A percentile compares a stretch with the other conserved stretches of the same genome.
Conservation (phyloP, 768 basidiomycete genomes). For the Calocera viscosa region DNA sequence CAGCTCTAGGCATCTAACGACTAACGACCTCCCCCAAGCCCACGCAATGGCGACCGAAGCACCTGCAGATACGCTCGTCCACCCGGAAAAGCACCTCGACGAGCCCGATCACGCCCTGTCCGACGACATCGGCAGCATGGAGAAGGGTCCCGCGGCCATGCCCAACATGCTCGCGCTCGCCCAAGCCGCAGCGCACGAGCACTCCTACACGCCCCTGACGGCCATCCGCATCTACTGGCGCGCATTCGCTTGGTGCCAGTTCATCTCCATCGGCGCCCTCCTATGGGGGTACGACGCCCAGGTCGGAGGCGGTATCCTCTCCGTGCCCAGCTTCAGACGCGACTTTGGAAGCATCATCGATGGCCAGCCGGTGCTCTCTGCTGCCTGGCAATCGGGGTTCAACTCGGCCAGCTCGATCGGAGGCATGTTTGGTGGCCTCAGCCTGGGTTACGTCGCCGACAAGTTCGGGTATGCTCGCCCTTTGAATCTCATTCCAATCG, state of each 20-base stretch:
- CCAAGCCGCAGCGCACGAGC: conserved; percentile 11
- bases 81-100: neutral
- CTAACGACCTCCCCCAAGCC: neutral
- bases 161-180: conserved; percentile 9
- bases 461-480: conserved; percentile 11
- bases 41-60: neutral
- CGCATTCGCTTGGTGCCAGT: conserved; percentile 15
- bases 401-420: conserved; percentile 15
- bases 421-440: conserved; percentile 13
- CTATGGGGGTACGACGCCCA: conserved; percentile 17
- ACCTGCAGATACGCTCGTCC: neutral
- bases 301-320: conserved; percentile 14
- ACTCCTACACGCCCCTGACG: conserved; percentile 9
- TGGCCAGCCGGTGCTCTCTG: conserved; percentile 12
- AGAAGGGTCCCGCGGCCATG: neutral
- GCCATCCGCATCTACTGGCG: conserved; percentile 12
- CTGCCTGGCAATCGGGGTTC: conserved; percentile 16
- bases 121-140: conserved; percentile 1
- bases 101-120: neutral
- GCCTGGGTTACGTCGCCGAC: conserved; percentile 14
- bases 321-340: conserved; percentile 14
- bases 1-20: neutral
- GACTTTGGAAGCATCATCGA: conserved; percentile 14
- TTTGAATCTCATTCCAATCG: neutral
- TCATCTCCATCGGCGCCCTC: conserved; percentile 14